Evolutionary conservation across 2,329 filamentous ascomycete species (phyloP).

Genomic region (Niveomyces coronatus): DNA sequence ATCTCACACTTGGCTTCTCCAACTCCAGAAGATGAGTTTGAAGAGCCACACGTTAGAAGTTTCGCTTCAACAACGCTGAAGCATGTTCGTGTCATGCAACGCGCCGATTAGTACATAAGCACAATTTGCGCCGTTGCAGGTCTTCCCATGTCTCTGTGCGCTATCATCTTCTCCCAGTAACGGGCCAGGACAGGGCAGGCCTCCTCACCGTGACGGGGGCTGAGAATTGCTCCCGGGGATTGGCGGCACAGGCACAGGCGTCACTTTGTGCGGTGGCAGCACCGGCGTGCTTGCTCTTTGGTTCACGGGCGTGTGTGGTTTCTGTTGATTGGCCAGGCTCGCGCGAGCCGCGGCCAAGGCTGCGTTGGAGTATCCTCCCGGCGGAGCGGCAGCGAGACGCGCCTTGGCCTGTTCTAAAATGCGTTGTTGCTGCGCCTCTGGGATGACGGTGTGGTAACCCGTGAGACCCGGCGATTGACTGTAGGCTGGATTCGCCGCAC

Average conservation of each 20-base stretch:
- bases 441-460: conserved; percentile 39
- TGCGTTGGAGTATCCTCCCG: conserved; percentile 31
- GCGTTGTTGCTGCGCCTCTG: conserved; percentile 38
- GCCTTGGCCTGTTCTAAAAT: conserved; percentile 42
- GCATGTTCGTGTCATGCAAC: no score
- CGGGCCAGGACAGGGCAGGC: no score
- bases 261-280: conserved; percentile 29
- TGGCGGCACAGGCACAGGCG: conserved; percentile 32
- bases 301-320: conserved; percentile 27
- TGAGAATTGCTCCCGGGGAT: conserved; percentile 22
- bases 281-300: conserved; percentile 24
- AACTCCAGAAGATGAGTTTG: no score
- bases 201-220: not conserved
- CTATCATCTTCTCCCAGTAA: no score
- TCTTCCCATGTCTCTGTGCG: no score
- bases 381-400: conserved; percentile 34
- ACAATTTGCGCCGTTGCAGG: no score
- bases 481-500: conserved; percentile 4
- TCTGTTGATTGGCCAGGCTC: conserved; percentile 24
- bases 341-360: conserved; percentile 25
- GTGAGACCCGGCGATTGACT: conserved; percentile 28
- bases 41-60: no score
- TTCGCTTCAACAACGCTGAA: no score
- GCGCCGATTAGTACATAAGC: no score
- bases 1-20: no score